Evolutionary conservation across 495 filamentous ascomycete species (phyloP), one percentile per base, ranked within the genome.

Genomic region (Penicillium macrosclerotiorum): DNA sequence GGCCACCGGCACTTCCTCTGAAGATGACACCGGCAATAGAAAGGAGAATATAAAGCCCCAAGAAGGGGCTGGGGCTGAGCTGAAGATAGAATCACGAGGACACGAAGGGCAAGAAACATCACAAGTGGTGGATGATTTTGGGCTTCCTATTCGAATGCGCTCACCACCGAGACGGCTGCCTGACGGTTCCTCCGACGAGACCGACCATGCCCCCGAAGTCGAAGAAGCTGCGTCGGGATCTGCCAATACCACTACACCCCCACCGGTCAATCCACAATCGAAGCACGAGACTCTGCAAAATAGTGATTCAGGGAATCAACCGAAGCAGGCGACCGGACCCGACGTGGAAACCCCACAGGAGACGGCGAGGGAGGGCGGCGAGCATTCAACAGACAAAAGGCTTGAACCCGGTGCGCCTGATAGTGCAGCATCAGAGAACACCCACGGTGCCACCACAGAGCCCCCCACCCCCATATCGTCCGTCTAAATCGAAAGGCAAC

Each of bases 91-190:
- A n/a, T 17, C 14, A 23, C 14, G 20, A 12, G 24, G 11, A 18
- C 52, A 56, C 25, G 37, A 33, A 27, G 44, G 51, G 30, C 55
- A 52, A 38, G 47, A 55, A 36, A 51, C 52, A 51, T 37, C 44
- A 16, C 45, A 54, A 12, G 63, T 63, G 13, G 19, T 71, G n/a
- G 72, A 75, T 38, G 72, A 75, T 34, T 75, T 75, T 49, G 72
- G 72, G 2, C 58, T 75, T 14, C 72, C 70, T 6, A 66, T 75
- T 55, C 70, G 65, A 56, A 23, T 42, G 17, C 64, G 60, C 13
- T 31, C 58, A 14, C 54, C 31, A 30, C 47, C 59, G 16, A 25
- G 39, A 13, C 56, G 42, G 18, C 34, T 52, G 4, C 24, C 45
- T 6, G 55, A 39, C 20, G 54, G 57, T 22, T 34, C 49, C 5